Conservation (phyloP, 352 stramenopile species). For the Phytophthora ramorum region DNA sequence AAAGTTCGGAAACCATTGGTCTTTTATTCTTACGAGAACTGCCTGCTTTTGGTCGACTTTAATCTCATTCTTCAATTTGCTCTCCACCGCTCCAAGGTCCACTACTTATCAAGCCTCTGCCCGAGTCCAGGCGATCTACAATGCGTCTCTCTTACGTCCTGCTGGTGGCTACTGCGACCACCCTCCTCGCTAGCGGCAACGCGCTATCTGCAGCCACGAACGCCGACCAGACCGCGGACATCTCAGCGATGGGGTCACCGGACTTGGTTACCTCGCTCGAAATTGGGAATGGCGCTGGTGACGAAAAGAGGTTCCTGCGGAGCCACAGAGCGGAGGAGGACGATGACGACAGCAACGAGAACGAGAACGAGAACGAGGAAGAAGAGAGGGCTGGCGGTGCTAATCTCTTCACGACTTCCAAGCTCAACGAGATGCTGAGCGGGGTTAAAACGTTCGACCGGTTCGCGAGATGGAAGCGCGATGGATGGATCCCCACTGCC, state of each 20-base stretch:
- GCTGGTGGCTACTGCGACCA: background rate
- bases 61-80: no score
- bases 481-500: background rate
- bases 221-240: background rate
- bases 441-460: background rate
- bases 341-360: background rate
- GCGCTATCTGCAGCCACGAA: background rate
- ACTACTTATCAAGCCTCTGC: background rate
- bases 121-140: background rate
- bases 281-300: background rate
- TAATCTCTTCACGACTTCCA: background rate
- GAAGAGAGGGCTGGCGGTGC: background rate
- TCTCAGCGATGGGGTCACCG: background rate
- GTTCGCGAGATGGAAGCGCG: background rate
- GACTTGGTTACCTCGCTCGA: background rate
- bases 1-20: no score
- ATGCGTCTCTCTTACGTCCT: slow-evolving; percentile 1
- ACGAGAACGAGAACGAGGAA: background rate
- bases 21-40: no score
- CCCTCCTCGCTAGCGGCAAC: background rate
- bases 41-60: no score
- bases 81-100: background rate
- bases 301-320: background rate
- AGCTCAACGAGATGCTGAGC: background rate
- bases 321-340: background rate